phyloP scores from a whole-genome alignment of 345 rosid genomes.

The Linum lewisii region DNA sequence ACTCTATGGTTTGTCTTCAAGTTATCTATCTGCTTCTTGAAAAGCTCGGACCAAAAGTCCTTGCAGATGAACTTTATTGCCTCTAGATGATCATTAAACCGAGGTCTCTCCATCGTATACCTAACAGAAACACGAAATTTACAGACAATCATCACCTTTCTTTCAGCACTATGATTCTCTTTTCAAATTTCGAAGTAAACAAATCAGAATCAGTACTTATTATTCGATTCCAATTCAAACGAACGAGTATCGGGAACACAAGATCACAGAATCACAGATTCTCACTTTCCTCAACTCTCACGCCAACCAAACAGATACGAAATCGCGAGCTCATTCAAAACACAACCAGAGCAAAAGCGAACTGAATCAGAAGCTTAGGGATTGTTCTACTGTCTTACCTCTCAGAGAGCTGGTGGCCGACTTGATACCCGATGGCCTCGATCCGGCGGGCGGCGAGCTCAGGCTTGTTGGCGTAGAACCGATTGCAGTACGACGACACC shows the following conservation, averaged over 20 bases:
- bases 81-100: conserved; percentile 83
- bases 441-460: conserved; percentile 98
- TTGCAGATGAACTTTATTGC: conserved; percentile 98
- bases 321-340: neutral
- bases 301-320: conserved; percentile 14
- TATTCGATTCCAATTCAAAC: too few species aligned
- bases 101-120: conserved; percentile 90
- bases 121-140: conserved; percentile 20
- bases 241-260: too few species aligned
- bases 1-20: conserved; percentile 95
- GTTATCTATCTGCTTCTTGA: conserved; percentile 98
- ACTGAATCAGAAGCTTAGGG: neutral
- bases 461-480: conserved; percentile 79
- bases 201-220: too few species aligned
- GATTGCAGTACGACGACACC: conserved; percentile 73
- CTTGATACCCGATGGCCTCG: conserved; percentile 98
- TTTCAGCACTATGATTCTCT: neutral
- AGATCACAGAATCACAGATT: too few species aligned
- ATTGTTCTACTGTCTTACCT: conserved; percentile 27
- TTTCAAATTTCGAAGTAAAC: too few species aligned
- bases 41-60: conserved; percentile 95
- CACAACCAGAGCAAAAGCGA: neutral
- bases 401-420: conserved; percentile 99
- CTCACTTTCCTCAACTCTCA: conserved; percentile 6
- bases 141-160: neutral